phyloP scores from a whole-genome alignment of 129 eudicot genomes.

The Glebionis coronaria region DNA sequence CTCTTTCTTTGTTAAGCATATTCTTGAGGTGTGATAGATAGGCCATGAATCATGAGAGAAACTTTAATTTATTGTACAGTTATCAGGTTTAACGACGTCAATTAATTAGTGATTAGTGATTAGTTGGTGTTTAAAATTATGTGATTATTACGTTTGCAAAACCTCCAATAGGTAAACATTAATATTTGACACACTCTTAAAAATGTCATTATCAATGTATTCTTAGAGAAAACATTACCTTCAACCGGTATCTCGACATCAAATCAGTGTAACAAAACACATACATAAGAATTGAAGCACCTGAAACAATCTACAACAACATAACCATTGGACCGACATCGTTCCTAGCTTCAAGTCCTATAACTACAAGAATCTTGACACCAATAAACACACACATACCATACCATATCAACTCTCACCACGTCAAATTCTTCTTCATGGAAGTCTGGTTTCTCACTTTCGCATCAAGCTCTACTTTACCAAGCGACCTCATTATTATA shows the following conservation, averaged over 20 bases:
- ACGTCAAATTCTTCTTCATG: constrained; percentile 66
- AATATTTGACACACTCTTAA: no score
- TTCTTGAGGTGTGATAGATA: no score
- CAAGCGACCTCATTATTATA: constrained; percentile 53
- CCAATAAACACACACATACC: constrained; percentile 95
- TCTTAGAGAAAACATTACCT: constrained; percentile 28
- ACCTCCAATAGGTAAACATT: no score
- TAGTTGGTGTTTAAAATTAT: no score
- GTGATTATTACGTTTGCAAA: no score
- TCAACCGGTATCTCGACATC: constrained; percentile 89
- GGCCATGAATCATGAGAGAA: background rate
- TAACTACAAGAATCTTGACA: constrained; percentile 83
- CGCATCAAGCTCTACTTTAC: constrained; percentile 56
- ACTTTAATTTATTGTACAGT: no score
- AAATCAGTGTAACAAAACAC: constrained; percentile 86
- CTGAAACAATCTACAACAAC: constrained; percentile 62
- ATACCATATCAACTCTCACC: constrained; percentile 95
- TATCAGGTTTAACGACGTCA: no score
- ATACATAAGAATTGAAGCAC: constrained; percentile 62
- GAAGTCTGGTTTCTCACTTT: constrained; percentile 49
- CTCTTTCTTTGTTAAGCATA: no score
- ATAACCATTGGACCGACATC: constrained; percentile 75
- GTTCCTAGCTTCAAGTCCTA: constrained; percentile 56
- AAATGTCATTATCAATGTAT: no score
- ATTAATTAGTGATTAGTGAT: no score